These are phyloP conservation scores for Parmelia sp. DNA, from an alignment of 495 filamentous ascomycete species.

Conservation along the genomic window DNA sequence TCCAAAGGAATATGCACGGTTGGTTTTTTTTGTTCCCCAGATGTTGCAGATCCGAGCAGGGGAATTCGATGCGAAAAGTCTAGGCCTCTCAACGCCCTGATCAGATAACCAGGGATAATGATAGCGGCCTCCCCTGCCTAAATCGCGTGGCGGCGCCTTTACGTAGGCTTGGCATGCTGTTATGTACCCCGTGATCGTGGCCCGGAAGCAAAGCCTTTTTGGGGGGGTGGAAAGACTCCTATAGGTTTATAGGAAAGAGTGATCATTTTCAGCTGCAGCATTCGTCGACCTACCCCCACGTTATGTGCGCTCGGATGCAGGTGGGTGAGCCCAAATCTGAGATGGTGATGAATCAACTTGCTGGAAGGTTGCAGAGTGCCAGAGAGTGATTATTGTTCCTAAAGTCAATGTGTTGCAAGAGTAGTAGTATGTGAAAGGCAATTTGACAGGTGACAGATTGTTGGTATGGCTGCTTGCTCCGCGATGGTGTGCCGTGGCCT, in stretches of 20 bases:
- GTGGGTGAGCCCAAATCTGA: background rate
- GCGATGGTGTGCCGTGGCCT: background rate
- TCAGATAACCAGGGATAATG: background rate
- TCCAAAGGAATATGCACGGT: background rate
- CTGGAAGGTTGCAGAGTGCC: background rate
- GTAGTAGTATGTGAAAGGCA: too few species aligned
- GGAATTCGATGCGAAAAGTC: background rate
- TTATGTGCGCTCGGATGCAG: background rate
- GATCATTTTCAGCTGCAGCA: background rate
- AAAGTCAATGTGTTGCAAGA: background rate
- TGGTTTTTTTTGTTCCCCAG: background rate
- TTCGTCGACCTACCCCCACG: background rate
- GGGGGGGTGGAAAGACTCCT: background rate
- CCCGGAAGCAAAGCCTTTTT: background rate
- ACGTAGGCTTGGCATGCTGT: background rate
- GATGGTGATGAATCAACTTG: background rate
- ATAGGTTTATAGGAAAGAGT: background rate
- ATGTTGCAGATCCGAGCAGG: background rate
- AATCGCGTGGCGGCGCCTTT: background rate
- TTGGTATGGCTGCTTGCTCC: background rate
- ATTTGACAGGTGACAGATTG: constrained; percentile 4
- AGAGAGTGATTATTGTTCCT: background rate
- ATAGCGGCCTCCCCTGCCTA: background rate
- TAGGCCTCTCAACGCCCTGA: background rate
- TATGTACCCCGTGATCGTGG: background rate